Evolutionary conservation across 768 basidiomycete species (phyloP).

Genomic region (Hygrophoropsis aurantiaca): DNA sequence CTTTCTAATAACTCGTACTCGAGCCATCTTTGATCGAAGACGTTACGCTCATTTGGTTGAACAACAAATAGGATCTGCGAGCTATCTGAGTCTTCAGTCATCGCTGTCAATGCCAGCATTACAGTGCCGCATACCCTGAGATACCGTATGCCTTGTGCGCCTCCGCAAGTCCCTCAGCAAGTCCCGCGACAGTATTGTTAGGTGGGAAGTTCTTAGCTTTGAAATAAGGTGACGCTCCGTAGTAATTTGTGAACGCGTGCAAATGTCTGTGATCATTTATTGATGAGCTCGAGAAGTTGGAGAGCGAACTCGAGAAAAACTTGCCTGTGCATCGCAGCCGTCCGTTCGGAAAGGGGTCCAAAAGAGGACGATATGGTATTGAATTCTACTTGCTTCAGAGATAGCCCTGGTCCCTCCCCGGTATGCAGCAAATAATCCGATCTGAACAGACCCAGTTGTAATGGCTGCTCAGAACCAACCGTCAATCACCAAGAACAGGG

Average conservation of each 20-base stretch:
- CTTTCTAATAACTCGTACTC: conserved; percentile 84
- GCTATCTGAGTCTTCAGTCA: conserved; percentile 28
- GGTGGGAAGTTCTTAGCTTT: conserved; percentile 59
- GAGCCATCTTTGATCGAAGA: conserved; percentile 89
- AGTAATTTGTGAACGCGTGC: conserved; percentile 64
- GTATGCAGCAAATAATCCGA: conserved; percentile 92
- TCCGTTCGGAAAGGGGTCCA: conserved; percentile 70
- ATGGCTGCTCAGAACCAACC: conserved; percentile 51
- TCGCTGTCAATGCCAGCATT: too few species aligned
- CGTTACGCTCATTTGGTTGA: conserved; percentile 85
- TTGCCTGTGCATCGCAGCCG: conserved; percentile 76
- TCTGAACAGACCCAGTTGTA: conserved; percentile 88
- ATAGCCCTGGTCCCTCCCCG: conserved; percentile 31
- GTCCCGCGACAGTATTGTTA: conserved; percentile 68
- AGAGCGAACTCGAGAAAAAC: conserved; percentile 12
- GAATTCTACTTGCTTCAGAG: conserved; percentile 94
- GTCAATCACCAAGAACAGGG: too few species aligned
- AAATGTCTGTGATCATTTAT: conserved; percentile 82
- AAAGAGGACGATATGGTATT: conserved; percentile 96
- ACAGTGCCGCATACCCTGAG: conserved; percentile 40
- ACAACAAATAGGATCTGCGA: conserved; percentile 83
- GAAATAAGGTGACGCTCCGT: conserved; percentile 52
- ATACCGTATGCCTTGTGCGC: conserved; percentile 77
- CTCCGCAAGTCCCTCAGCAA: conserved; percentile 74
- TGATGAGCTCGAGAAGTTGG: too few species aligned